phyloP scores from a whole-genome alignment of 2,329 filamentous ascomycete genomes.

The Sclerotinia borealis region DNA sequence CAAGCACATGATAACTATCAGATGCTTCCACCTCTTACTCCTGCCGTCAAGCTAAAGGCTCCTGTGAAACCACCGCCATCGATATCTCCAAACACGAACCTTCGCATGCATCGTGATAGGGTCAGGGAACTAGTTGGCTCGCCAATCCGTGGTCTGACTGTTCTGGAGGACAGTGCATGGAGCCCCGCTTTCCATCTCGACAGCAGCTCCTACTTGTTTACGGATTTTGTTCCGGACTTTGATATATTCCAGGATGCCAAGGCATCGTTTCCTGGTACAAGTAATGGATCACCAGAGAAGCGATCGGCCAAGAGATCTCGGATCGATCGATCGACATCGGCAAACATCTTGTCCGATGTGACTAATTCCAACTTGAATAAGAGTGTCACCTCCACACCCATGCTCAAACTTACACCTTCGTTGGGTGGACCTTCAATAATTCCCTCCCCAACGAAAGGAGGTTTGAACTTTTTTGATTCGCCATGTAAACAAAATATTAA shows the following conservation, averaged over 20 bases:
- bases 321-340: constrained; percentile 57
- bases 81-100: constrained; percentile 86
- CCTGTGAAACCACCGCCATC: constrained; percentile 55
- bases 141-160: constrained; percentile 53
- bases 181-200: constrained; percentile 63
- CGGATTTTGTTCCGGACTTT: constrained; percentile 48
- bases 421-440: constrained; percentile 33
- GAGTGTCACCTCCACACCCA: constrained; percentile 44
- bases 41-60: constrained; percentile 72
- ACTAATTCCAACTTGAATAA: constrained; percentile 42
- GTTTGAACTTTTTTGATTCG: constrained; percentile 40
- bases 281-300: constrained; percentile 62
- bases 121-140: constrained; percentile 78
- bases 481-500: constrained; percentile 44
- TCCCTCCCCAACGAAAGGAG: constrained; percentile 53
- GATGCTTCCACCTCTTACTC: constrained; percentile 73
- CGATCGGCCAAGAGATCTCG: constrained; percentile 52
- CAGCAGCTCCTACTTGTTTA: constrained; percentile 44
- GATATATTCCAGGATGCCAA: constrained; percentile 52
- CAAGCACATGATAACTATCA: constrained; percentile 45
- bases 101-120: constrained; percentile 78
- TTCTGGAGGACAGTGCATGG: constrained; percentile 51
- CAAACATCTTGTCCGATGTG: constrained; percentile 55
- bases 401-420: constrained; percentile 42
- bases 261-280: constrained; percentile 38